Evolutionary conservation across 2,329 filamentous ascomycete species (phyloP).

Genomic region (Trichoderma asperellum): DNA sequence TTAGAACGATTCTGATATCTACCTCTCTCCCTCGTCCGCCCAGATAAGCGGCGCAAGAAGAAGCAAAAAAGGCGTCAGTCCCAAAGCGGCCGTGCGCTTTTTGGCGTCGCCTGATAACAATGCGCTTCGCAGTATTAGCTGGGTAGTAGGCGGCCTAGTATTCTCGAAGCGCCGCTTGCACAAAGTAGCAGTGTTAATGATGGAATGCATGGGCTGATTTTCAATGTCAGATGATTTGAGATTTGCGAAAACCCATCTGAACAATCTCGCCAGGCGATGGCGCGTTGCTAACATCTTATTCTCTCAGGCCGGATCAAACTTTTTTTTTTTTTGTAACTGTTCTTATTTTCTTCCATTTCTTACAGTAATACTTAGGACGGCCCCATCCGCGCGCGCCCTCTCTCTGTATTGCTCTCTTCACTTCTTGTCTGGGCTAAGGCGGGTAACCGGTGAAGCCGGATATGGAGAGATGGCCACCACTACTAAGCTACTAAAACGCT

Average conservation of each 20-base stretch:
- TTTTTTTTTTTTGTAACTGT: not conserved
- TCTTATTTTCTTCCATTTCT: not conserved
- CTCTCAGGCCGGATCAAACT: conserved; percentile 3
- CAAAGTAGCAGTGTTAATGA: not conserved
- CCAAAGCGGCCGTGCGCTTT: conserved; percentile 12
- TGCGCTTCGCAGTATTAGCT: not conserved
- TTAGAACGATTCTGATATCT: conserved; percentile 13
- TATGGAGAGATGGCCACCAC: conserved; percentile 9
- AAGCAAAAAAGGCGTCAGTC: conserved; percentile 12
- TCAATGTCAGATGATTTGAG: conserved; percentile 24
- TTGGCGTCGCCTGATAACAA: conserved; percentile 26
- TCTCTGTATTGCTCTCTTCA: not conserved
- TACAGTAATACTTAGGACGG: not conserved
- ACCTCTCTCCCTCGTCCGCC: conserved; percentile 9
- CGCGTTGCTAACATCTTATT: conserved; percentile 11
- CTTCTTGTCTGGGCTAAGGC: conserved; percentile 1
- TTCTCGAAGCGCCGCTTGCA: not conserved
- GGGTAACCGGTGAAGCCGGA: conserved; percentile 23
- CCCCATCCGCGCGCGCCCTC: conserved; percentile 9
- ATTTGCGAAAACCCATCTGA: not conserved
- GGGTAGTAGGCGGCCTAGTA: not conserved
- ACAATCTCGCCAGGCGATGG: not conserved
- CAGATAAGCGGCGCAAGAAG: conserved; percentile 16
- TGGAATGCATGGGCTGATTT: conserved; percentile 23
- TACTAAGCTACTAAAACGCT: conserved; percentile 23